Evolutionary conservation across 345 rosid genomes (phyloP).

Genomic region (Eucalyptus cloeziana): DNA sequence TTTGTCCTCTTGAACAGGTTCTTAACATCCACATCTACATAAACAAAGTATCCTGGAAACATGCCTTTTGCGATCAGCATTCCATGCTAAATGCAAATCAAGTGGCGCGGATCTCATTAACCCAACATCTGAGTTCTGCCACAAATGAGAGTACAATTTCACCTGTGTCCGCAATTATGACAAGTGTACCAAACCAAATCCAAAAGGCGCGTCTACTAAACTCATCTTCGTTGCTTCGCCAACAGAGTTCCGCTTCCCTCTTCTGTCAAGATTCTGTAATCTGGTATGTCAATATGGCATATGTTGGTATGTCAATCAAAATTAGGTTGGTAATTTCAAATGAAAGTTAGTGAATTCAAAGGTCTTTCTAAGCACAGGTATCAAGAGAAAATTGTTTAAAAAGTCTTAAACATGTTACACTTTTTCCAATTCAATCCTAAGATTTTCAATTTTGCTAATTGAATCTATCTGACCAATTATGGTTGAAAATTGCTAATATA

Average conservation of each 20-base stretch:
- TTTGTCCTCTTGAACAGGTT: too few relatives aligned
- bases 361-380: too few relatives aligned
- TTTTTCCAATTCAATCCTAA: too few relatives aligned
- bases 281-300: too few relatives aligned
- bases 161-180: background rate
- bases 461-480: accelerated
- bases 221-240: background rate
- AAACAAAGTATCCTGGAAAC: background rate
- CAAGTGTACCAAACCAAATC: background rate
- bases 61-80: background rate
- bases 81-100: background rate
- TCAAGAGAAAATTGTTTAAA: too few relatives aligned
- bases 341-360: too few relatives aligned
- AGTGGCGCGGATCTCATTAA: background rate
- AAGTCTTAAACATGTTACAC: accelerated
- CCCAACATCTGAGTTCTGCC: background rate
- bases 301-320: too few relatives aligned
- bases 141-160: background rate
- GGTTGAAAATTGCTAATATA: accelerated
- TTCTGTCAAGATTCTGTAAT: too few relatives aligned
- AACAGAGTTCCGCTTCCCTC: background rate
- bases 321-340: too few relatives aligned
- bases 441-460: too few relatives aligned
- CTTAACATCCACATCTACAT: background rate
- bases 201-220: background rate